Evolutionary conservation across 768 basidiomycete genomes (phyloP), one percentile per base, ranked within the genome.

Genomic region (Candolleomyces efflorescens): DNA sequence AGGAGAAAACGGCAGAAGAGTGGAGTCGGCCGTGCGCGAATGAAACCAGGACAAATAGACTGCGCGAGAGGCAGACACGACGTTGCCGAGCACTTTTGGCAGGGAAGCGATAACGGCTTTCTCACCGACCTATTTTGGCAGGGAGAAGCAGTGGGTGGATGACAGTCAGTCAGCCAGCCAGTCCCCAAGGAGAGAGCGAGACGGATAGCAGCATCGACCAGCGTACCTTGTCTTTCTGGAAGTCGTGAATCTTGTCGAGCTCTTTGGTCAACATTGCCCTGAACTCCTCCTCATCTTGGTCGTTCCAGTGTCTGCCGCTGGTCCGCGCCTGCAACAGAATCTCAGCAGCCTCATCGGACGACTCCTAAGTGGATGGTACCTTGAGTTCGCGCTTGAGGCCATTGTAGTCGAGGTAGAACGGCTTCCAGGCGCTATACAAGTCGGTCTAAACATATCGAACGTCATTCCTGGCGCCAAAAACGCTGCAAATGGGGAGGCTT

Each of bases 241-340:
- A 98, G 66, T 88, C 86, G 64, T 95, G 89, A 45, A 98, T 87
- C 75, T 98, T 98, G 67, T 94, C 91, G 32, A 98, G 79, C 75
- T 98, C 94, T 58, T 77, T 78, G 65, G 90, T 88, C 55, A 98
- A 84, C 76, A 88, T 82, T 44, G 67, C 71, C 11, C 86, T 87
- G 67, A 98, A 98, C 41, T 90, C 85, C 36, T 77, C 76, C 73
- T 98, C 96, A 69, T 97, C 93, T 13, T 78, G 72, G 46, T 83
- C 82, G 32, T 77, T 82, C 96, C 96, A 98, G 46, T 71, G 20
- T 75, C 78, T 13, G 75, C 72, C 3, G 81, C 78, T 3, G 83
- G 89, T 20, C 72, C 32, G 32, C 11, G 32, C 32, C 32, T 32
- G 32, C 32, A 32, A 5, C 32, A 32, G 68, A 13, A 67, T 59